Evolutionary conservation across 192 early-diverging fungal genomes (phyloP), one percentile per base, ranked within the genome.

Genomic region (Coemansia sp.): DNA sequence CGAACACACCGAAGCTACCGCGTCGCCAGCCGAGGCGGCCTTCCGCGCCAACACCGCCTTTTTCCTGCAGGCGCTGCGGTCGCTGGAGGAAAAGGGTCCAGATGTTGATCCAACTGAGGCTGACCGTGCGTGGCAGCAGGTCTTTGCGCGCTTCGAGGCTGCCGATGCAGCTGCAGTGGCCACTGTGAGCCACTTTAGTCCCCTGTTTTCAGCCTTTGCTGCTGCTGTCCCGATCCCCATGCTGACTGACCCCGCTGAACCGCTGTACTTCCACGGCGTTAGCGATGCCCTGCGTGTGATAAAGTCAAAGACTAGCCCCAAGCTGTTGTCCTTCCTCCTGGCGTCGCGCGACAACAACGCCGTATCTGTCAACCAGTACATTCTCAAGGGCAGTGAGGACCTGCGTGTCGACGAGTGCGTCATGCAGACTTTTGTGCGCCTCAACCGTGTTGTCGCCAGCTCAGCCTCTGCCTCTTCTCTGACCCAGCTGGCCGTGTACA

Each of bases 361-460:
- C 87, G 88, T 18, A 38, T 56, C 14, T 59, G 68, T 18, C 82
- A 90, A 75, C 56, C 85, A 61, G 17, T 98, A 90, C 50, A 74
- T 98, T 3, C 85, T 98, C 27, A 98, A 98, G 65, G 96, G 96
- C 2, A 73, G 86, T 34, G 96, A 98, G 71, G 93, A 97, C 76
- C 64, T 96, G 50, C 92, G 95, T 66, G 67, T 96, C 38, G 96
- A 98, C 62, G 93, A 97, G 62, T 82, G 92, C 34, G 86, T 94
- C 7, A 94, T 95, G 85, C 95, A 95, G 67, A 38, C 53, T 8
- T 68, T 81, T 58, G 43, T 68, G 0, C 32, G 66, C 2, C 58
- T 81, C 24, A 76, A 81, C n/a, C 66, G 70, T 0, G 60, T 68
- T 22, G 18, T 36, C 7, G 29, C 29, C 7, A 32, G 29, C 7